A percentile compares a stretch with the other conserved stretches of the same genome.
Conservation (phyloP, 345 rosid genomes). For the Brassica nigra region DNA sequence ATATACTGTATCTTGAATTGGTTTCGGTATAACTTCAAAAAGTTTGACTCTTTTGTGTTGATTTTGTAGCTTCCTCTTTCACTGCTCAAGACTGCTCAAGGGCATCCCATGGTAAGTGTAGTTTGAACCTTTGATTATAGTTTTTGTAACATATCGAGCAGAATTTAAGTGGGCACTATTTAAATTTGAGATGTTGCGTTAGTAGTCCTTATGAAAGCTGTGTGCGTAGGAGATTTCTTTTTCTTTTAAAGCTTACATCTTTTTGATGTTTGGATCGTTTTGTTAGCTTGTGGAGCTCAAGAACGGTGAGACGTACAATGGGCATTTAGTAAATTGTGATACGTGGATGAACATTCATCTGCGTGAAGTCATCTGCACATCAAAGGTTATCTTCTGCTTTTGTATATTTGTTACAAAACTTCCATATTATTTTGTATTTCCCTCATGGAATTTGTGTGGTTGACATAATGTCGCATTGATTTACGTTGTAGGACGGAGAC, state of each 20-base stretch:
- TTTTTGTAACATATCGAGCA: background rate
- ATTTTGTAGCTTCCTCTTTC: slow-evolving; percentile 35
- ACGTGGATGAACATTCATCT: slow-evolving; percentile 99
- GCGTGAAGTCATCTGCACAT: slow-evolving; percentile 97
- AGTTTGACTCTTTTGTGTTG: background rate
- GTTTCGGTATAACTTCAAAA: background rate
- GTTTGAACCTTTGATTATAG: background rate
- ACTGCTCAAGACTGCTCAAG: slow-evolving; percentile 43
- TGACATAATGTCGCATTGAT: background rate
- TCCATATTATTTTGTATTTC: background rate
- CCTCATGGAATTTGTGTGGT: background rate
- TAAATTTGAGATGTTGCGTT: background rate
- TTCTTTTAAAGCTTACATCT: background rate
- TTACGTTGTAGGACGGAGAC: slow-evolving; percentile 81
- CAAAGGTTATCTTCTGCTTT: slow-evolving; percentile 57
- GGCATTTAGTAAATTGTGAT: slow-evolving; percentile 95
- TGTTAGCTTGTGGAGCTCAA: slow-evolving; percentile 87
- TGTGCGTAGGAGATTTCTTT: background rate
- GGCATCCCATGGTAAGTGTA: slow-evolving; percentile 40
- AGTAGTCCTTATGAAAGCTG: background rate
- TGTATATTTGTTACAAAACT: background rate
- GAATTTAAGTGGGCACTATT: background rate
- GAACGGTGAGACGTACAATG: slow-evolving; percentile 98
- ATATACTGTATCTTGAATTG: background rate
- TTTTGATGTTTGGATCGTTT: slow-evolving; percentile 24